These are phyloP conservation scores for Xylaria scruposa DNA, from an alignment of 495 filamentous ascomycete species.

Conservation along the genomic window DNA sequence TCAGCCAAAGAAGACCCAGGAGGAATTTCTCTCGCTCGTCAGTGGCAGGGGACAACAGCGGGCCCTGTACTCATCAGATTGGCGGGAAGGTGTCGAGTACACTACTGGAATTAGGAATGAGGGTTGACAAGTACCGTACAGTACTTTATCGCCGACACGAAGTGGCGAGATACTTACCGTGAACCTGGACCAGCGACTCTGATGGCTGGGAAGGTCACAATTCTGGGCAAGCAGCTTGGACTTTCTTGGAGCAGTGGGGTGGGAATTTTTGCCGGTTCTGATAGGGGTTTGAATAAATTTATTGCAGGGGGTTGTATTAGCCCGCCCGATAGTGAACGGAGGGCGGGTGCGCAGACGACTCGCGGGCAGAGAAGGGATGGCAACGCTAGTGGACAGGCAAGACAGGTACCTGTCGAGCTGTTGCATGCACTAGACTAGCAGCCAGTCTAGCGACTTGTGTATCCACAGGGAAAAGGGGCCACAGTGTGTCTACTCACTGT, in stretches of 20 bases:
- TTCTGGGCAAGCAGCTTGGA: slow-evolving; percentile 14
- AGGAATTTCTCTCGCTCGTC: slow-evolving; percentile 22
- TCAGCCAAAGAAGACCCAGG: slow-evolving; percentile 24
- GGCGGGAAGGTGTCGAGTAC: slow-evolving; percentile 20
- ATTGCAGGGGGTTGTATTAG: slow-evolving; percentile 23
- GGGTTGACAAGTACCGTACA: neutral
- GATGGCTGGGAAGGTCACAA: slow-evolving; percentile 13
- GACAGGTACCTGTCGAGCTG: neutral
- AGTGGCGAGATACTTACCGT: neutral
- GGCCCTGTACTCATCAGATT: slow-evolving; percentile 19
- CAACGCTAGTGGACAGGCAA: neutral
- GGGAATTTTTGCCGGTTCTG: slow-evolving; percentile 18
- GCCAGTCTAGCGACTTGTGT: neutral
- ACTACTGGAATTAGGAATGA: neutral
- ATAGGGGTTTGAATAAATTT: slow-evolving; percentile 31
- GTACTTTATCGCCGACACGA: neutral
- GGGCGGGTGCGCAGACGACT: slow-evolving; percentile 11
- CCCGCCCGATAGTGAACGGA: slow-evolving; percentile 20
- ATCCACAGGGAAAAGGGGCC: slow-evolving; percentile 1
- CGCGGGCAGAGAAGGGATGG: neutral
- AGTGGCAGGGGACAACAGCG: slow-evolving; percentile 26
- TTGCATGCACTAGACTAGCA: slow-evolving; percentile 1
- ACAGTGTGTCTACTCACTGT: neutral
- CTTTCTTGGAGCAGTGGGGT: slow-evolving; percentile 24
- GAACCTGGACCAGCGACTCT: slow-evolving; percentile 1